Evolutionary conservation across 2,329 filamentous ascomycete species (phyloP).

Genomic region (Ramichloridium luteum): DNA sequence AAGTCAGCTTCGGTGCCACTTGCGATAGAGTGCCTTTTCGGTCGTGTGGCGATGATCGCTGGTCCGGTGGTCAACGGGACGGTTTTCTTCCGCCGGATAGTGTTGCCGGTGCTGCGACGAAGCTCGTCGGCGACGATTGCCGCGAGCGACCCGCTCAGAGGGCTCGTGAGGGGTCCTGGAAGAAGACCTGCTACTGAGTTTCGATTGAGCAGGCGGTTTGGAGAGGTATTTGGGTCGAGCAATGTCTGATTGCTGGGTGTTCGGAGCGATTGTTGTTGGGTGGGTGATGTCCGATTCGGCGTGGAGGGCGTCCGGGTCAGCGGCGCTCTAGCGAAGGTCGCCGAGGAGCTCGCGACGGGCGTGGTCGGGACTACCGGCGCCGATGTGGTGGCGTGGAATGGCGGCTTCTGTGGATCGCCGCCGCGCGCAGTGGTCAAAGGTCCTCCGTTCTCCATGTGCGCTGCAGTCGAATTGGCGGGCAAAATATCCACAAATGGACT

Average conservation of each 20-base stretch:
- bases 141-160: constrained; percentile 47
- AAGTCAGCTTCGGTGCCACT: constrained; percentile 17
- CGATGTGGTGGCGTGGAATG: constrained; percentile 27
- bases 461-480: constrained; percentile 18
- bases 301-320: constrained; percentile 13
- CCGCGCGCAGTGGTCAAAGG: constrained; percentile 11
- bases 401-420: constrained; percentile 14
- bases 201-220: constrained; percentile 30
- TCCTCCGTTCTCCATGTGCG: constrained; percentile 18
- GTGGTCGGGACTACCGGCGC: constrained; percentile 20
- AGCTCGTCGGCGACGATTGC: constrained; percentile 54
- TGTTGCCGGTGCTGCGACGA: constrained; percentile 29
- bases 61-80: constrained; percentile 1
- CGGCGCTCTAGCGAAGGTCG: constrained; percentile 15
- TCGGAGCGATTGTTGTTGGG: constrained; percentile 3
- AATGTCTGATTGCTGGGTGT: constrained; percentile 5
- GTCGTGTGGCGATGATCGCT: constrained; percentile 3
- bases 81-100: constrained; percentile 8
- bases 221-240: constrained; percentile 24
- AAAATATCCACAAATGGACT: constrained; percentile 7
- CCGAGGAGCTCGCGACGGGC: constrained; percentile 7
- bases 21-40: constrained; percentile 17
- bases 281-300: constrained; percentile 4
- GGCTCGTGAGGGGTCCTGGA: constrained; percentile 47
- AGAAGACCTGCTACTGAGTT: constrained; percentile 43